Evolutionary conservation across 2,329 filamentous ascomycete genomes (phyloP).

Genomic region (Nannizziopsis arthrosporioides): DNA sequence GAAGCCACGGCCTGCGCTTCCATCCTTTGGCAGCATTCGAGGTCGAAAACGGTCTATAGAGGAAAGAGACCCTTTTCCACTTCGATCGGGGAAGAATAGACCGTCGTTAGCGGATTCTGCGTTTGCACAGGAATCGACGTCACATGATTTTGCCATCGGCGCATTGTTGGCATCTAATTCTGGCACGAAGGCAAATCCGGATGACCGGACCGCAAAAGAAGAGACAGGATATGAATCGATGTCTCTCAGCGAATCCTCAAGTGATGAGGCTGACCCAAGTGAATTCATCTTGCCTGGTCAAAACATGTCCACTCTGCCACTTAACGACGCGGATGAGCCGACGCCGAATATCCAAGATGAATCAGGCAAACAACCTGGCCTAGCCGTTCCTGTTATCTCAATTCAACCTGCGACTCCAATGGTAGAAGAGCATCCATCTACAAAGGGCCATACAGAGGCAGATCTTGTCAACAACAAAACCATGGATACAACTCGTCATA

Average conservation of each 20-base stretch:
- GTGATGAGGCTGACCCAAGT: slow-evolving; percentile 25
- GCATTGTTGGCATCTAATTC: slow-evolving; percentile 34
- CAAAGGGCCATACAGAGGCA: slow-evolving; percentile 24
- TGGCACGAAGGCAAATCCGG: slow-evolving; percentile 27
- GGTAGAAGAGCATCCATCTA: slow-evolving; percentile 25
- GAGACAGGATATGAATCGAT: slow-evolving; percentile 54
- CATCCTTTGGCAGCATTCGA: slow-evolving; percentile 53
- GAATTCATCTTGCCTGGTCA: slow-evolving; percentile 5
- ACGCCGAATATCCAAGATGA: neutral
- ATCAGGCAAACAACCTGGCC: neutral
- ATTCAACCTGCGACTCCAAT: slow-evolving; percentile 40
- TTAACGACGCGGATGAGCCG: neutral
- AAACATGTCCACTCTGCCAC: neutral
- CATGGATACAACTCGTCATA: neutral
- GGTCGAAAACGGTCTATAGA: slow-evolving; percentile 27
- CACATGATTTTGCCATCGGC: slow-evolving; percentile 42
- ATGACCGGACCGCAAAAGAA: slow-evolving; percentile 59
- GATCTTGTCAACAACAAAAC: neutral
- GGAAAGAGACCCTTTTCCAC: slow-evolving; percentile 17
- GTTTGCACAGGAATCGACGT: slow-evolving; percentile 25
- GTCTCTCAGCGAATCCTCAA: slow-evolving; percentile 36
- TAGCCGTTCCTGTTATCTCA: slow-evolving; percentile 33
- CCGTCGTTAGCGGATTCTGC: slow-evolving; percentile 17
- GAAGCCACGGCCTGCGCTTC: slow-evolving; percentile 47
- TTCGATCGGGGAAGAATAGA: slow-evolving; percentile 14